Evolutionary conservation across 2,329 filamentous ascomycete genomes (phyloP).

Genomic region (Colletotrichum incanum): DNA sequence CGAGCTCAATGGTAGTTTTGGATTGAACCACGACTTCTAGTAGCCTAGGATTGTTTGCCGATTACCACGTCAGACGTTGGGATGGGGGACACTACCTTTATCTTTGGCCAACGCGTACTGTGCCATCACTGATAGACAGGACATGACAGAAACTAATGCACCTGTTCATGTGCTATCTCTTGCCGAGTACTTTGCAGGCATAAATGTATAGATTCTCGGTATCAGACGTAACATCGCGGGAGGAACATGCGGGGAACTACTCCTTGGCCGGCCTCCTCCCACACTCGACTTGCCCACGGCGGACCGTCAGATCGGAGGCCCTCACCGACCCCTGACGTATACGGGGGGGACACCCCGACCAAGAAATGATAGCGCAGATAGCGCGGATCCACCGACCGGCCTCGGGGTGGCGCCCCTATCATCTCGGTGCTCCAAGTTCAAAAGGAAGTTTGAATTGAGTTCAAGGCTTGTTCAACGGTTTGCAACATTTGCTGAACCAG

Average conservation of each 20-base stretch:
- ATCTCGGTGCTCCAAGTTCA: constrained; percentile 8
- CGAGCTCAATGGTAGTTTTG: neutral
- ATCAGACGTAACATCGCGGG: constrained; percentile 23
- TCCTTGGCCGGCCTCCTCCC: constrained; percentile 5
- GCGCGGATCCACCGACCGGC: constrained; percentile 27
- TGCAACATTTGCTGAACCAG: neutral
- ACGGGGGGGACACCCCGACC: constrained; percentile 28
- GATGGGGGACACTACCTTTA: constrained; percentile 32
- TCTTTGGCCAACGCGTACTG: constrained; percentile 5
- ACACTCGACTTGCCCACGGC: neutral
- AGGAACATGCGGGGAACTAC: constrained; percentile 3
- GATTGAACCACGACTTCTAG: neutral
- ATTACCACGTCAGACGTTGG: neutral
- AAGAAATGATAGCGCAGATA: constrained; percentile 29
- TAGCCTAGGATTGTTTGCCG: neutral
- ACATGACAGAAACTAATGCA: constrained; percentile 2
- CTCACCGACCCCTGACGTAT: constrained; percentile 41
- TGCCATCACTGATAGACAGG: neutral
- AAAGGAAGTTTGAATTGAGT: neutral
- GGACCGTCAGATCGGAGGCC: constrained; percentile 39
- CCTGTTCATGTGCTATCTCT: constrained; percentile 5
- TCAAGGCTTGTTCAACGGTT: neutral
- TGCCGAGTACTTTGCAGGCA: constrained; percentile 19
- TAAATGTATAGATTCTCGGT: constrained; percentile 11
- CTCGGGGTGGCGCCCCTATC: constrained; percentile 38